A percentile compares a stretch with the other conserved stretches of the same genome.
Evolutionary conservation across 257 asterid genomes (phyloP).

Genomic region (Nicotiana tomentosiformis): DNA sequence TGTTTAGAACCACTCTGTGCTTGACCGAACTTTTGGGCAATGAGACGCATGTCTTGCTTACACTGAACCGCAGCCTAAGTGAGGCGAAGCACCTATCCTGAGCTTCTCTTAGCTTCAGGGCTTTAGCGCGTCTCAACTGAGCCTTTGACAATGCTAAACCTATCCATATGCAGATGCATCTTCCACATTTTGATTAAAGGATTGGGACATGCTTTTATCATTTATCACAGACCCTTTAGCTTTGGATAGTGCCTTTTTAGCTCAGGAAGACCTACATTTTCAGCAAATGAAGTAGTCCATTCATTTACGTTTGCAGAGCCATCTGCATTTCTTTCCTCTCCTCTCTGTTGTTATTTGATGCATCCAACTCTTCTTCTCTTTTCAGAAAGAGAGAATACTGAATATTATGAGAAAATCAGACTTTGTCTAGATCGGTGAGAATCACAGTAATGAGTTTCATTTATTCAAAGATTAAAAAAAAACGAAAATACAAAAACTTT

Average conservation of each 20-base stretch:
- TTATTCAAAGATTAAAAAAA: background rate
- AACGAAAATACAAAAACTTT: too few relatives aligned
- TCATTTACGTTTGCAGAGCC: background rate
- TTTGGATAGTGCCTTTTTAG: background rate
- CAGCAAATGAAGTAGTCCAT: background rate
- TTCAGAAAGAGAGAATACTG: background rate
- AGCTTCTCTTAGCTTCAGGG: too few relatives aligned
- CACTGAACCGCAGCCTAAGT: too few relatives aligned
- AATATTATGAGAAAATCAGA: background rate
- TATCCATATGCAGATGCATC: background rate
- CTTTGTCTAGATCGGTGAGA: background rate
- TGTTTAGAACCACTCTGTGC: too few relatives aligned
- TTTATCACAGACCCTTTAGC: background rate
- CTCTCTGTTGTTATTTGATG: background rate
- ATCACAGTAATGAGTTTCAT: background rate
- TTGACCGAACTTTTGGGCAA: too few relatives aligned
- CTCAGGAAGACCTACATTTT: background rate
- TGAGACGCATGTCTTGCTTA: too few relatives aligned
- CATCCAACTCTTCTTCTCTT: background rate
- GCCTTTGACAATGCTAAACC: too few relatives aligned
- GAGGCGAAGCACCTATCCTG: too few relatives aligned
- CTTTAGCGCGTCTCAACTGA: too few relatives aligned
- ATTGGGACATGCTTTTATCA: background rate
- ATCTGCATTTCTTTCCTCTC: background rate
- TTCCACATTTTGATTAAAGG: background rate